phyloP scores from a whole-genome alignment of 768 basidiomycete species.

The Amanita jacksonii region DNA sequence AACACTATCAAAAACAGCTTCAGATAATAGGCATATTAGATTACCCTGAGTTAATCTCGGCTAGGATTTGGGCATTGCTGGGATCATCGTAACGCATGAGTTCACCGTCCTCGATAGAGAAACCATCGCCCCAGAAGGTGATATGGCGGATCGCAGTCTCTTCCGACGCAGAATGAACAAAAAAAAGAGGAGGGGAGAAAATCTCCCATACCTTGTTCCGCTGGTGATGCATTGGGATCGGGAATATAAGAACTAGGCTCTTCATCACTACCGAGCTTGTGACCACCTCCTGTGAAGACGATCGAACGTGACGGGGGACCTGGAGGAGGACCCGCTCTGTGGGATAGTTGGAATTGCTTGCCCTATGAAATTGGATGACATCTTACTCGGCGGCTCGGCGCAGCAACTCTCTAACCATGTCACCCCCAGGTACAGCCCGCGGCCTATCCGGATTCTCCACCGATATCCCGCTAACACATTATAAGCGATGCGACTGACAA shows the following conservation, averaged over 20 bases:
- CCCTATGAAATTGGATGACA: no score
- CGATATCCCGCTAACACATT: conserved; percentile 64
- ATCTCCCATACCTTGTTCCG: conserved; percentile 18
- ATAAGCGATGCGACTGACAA: conserved; percentile 1
- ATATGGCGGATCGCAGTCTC: conserved; percentile 62
- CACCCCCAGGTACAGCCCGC: conserved; percentile 38
- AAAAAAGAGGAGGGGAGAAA: not conserved
- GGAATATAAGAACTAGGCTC: conserved; percentile 67
- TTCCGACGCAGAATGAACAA: conserved; percentile 19
- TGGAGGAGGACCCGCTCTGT: conserved; percentile 27
- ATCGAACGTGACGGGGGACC: conserved; percentile 13
- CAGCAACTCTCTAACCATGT: conserved; percentile 62
- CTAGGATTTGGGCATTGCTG: conserved; percentile 53
- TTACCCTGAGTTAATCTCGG: conserved; percentile 75
- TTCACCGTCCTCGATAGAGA: conserved; percentile 83
- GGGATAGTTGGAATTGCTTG: no score
- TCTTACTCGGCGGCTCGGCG: conserved; percentile 74
- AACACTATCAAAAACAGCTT: not conserved
- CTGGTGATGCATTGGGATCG: conserved; percentile 45
- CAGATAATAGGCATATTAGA: conserved; percentile 8
- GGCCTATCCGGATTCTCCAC: conserved; percentile 73
- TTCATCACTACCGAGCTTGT: conserved; percentile 88
- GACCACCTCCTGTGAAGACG: conserved; percentile 63
- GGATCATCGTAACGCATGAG: conserved; percentile 81
- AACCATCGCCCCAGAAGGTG: conserved; percentile 92